Evolutionary conservation across 192 early-diverging fungal species (phyloP), one percentile per base, ranked within the genome.

Genomic region (Coemansia umbellata): DNA sequence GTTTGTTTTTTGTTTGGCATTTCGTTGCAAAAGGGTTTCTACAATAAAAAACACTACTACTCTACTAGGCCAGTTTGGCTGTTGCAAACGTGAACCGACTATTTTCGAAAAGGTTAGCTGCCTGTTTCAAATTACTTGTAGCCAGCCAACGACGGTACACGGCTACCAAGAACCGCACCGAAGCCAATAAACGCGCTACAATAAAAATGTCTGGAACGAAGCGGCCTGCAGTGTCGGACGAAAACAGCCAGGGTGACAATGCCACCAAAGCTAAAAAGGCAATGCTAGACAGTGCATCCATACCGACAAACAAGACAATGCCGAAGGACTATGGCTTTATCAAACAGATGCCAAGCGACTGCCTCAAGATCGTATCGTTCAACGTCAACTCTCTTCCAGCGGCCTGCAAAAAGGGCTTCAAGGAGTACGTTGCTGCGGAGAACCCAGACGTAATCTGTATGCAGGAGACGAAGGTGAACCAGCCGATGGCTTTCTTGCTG

Each of bases 391-490:
- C 85, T n/a, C 57, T 92, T 19, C 78, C 74, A 10, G 80, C 91
- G 0, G 68, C 85, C 7, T 52, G 89, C 43, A 90, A 92, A 49
- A 94, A 94, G 79, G 87, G 87, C 0, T 89, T 85, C 52, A 84
- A 81, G 35, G 73, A 64, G 15, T 92, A 91, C 48, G 62, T 90
- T 24, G 72, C 60, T n/a, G 85, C 85, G 1, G 88, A 92, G 64
- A 71, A 91, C 43, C 82, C 93, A 0, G 92, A 93, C 53, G 79
- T 95, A 21, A 47, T 93, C 1, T 89, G 85, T 54, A 30, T 95
- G 31, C 91, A 93, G 62, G 93, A 93, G 59, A 91, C 87, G 37
- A 95, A 93, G 68, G 74, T 88, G 11, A 88, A 90, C 60, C 73
- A 84, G 57, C 77, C 87, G 9, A 72, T 79, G 43, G 52, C 79